These are phyloP conservation scores for Aspergillus terreus DNA, from an alignment of 2,329 filamentous ascomycete genomes.

Conservation along the genomic window DNA sequence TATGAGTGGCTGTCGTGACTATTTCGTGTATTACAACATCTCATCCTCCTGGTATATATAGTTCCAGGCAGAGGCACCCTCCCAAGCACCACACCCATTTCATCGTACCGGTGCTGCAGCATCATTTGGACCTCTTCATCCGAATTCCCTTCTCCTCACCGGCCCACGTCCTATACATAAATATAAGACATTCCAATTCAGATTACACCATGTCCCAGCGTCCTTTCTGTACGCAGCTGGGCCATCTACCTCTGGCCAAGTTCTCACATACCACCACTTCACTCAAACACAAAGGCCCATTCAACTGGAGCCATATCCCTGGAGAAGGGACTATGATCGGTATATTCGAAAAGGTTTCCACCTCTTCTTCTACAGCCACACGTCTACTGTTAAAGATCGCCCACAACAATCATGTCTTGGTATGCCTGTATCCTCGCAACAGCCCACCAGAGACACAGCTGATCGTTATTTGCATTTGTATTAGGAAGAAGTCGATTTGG, in stretches of 20 bases:
- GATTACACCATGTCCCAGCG: conserved; percentile 10
- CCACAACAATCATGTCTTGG: conserved; percentile 33
- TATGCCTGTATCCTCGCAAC: conserved; percentile 16
- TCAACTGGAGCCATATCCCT: conserved; percentile 44
- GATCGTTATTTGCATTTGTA: no score
- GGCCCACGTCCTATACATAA: not conserved
- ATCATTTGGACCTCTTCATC: no score
- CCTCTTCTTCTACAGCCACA: conserved; percentile 3
- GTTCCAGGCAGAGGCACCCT: no score
- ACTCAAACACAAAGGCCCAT: conserved; percentile 32
- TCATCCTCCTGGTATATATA: no score
- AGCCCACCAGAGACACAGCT: not conserved
- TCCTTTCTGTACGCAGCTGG: conserved; percentile 12
- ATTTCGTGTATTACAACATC: no score
- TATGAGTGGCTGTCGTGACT: no score
- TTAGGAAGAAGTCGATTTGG: conserved; percentile 42
- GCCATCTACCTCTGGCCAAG: conserved; percentile 34
- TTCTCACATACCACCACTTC: conserved; percentile 44
- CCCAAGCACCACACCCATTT: no score
- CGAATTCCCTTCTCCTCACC: no score
- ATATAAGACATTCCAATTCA: not conserved
- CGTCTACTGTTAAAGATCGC: conserved; percentile 32
- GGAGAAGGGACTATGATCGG: conserved; percentile 34
- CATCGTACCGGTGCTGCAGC: no score
- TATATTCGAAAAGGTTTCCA: conserved; percentile 30